Percentiles rank a stretch among this genome's conserved stretches.
Evolutionary conservation across 352 stramenopile genomes (phyloP).

Genomic region (Globisporangium splendens): DNA sequence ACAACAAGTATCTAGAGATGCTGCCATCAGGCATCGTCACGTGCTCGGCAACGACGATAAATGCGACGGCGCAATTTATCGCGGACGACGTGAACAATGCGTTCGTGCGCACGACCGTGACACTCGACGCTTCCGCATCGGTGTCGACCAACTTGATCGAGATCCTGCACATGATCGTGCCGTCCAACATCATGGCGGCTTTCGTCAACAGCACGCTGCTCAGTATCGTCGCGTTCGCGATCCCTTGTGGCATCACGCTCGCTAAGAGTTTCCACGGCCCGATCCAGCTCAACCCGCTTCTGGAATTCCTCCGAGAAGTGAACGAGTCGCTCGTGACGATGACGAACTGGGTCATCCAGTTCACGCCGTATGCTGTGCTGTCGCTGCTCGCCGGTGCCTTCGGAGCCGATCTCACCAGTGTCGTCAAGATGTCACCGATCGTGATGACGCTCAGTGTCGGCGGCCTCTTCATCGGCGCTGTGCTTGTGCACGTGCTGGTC

Average conservation of each 20-base stretch:
- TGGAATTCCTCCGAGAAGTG: constrained; percentile 76
- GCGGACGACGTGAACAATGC: constrained; percentile 56
- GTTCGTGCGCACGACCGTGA: constrained; percentile 40
- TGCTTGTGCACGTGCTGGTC: constrained; percentile 62
- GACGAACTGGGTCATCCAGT: constrained; percentile 65
- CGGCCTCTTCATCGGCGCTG: constrained; percentile 31
- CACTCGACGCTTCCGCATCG: constrained; percentile 34
- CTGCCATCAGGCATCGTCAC: constrained; percentile 43
- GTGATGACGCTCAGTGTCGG: constrained; percentile 44
- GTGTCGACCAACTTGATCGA: constrained; percentile 63
- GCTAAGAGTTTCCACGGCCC: constrained; percentile 69
- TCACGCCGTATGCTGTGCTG: constrained; percentile 70
- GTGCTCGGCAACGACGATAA: constrained; percentile 40
- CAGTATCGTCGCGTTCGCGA: constrained; percentile 67
- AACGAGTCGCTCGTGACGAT: constrained; percentile 80
- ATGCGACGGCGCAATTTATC: constrained; percentile 42
- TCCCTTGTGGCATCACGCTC: constrained; percentile 59
- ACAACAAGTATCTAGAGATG: constrained; percentile 63
- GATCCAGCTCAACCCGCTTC: constrained; percentile 65
- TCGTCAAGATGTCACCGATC: constrained; percentile 39
- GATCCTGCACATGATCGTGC: constrained; percentile 59
- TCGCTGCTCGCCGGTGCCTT: constrained; percentile 69
- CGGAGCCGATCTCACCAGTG: constrained; percentile 28
- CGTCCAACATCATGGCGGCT: constrained; percentile 67
- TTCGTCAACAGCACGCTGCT: constrained; percentile 67